phyloP scores from a whole-genome alignment of 148 eudicot genomes.

The Amaranthus hypochondriacus region DNA sequence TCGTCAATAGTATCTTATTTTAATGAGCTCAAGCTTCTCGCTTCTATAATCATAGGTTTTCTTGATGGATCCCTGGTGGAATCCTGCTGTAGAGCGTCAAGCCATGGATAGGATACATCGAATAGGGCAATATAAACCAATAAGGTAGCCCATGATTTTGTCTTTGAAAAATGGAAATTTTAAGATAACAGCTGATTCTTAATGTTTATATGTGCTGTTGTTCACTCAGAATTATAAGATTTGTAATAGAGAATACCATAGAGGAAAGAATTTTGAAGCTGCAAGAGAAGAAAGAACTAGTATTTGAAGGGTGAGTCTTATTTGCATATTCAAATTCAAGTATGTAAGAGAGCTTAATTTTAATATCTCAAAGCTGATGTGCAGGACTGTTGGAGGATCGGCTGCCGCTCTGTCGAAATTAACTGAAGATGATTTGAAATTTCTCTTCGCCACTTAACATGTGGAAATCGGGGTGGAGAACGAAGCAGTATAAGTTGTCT shows the following conservation, averaged over 20 bases:
- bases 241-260: slow-evolving; percentile 72
- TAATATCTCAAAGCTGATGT: slow-evolving; percentile 15
- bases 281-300: slow-evolving; percentile 91
- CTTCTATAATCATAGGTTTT: slow-evolving; percentile 51
- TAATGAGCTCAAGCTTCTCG: neutral
- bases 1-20: neutral
- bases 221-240: slow-evolving; percentile 62
- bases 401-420: slow-evolving; percentile 70
- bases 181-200: neutral
- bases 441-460: slow-evolving; percentile 53
- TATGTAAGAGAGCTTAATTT: neutral
- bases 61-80: slow-evolving; percentile 99
- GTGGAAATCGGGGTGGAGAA: too few species aligned
- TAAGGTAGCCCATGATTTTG: slow-evolving; percentile 39
- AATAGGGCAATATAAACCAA: slow-evolving; percentile 92
- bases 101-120: slow-evolving; percentile 95
- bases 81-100: slow-evolving; percentile 90
- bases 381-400: slow-evolving; percentile 85
- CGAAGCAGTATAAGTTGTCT: too few species aligned
- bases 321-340: neutral
- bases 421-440: slow-evolving; percentile 82
- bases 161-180: neutral
- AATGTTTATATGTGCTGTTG: neutral
- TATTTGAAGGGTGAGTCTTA: slow-evolving; percentile 80
- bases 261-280: slow-evolving; percentile 90